Evolutionary conservation across 805 yeast genomes (phyloP), one percentile per base, ranked within the genome.

Genomic region (Kluyveromyces nonfermentans): DNA sequence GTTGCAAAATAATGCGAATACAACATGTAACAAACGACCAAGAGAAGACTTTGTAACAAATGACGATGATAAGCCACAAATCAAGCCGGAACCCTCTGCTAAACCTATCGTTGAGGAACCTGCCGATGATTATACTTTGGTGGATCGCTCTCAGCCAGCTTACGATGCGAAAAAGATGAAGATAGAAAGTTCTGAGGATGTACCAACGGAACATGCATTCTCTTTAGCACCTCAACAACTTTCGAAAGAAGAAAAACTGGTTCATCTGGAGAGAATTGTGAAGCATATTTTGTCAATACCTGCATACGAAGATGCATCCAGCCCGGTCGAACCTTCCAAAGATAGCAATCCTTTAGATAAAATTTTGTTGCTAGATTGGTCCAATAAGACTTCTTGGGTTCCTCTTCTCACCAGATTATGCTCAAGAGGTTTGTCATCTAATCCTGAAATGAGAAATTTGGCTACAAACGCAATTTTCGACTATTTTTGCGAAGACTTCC

Each of bases 341-440:
- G 53, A 50, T 49, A n/a, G 54, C 2, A 37, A 44, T 17, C 54
- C 59, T 9, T 44, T 58, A 28, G 46, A 56, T 33, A 57, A 54
- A 36, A 45, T 57, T 15, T 55, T 55, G 34, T 42, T 61, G 41
- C 54, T 71, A 14, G 78, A 77, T 41, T 74, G 90, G 71, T 73
- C 79, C 7, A 77, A 73, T 40, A 73, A 71, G 34, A 81, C 80
- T 49, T 77, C 90, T 1, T 88, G 96, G 96, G 65, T 86, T 12
- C 68, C 80, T 4, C 56, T 90, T 12, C 67, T 89, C 34, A 76
- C 87, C 1, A 70, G 97, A 57, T 63, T 88, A 37, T 85, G 93
- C 0, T 80, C 96, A 0, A 70, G 98, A 51, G 98, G 97, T 0
- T 70, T 85, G 50, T 67, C 50, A 21, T 55, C 57, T 34, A 55